Base-by-base conservation (phyloP, 169 alveolate species). In the Cryptosporidium baileyi region DNA sequence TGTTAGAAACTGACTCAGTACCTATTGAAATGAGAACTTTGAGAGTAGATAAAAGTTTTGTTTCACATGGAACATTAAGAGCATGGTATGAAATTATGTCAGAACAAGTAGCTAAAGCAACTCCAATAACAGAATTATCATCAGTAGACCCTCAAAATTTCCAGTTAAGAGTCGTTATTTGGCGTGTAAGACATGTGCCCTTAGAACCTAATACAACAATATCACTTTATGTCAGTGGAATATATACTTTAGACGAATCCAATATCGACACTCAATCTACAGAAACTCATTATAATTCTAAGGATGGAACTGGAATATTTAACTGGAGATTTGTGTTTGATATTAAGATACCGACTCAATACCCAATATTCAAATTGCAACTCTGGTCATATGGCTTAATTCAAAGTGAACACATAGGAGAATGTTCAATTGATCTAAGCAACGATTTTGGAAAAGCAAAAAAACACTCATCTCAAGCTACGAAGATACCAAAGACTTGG, bases 311-410 rank as follows among this genome's bases (percentile, higher is more conserved):
- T 1, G 97, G 93, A 1, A 80, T 89, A 43, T 95, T 93, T 89
- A 95, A 95, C 81, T 95, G 97, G 97, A 90, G 97, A 34, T 85
- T 94, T 63, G 95, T 94, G 44, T 95, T 88, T 79, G 91, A 89
- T 63, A 89, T 95, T 24, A 82, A 89, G 40, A 93, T 94, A 0
- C 97, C 97, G n/a, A 91, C 96, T 19, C 95, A 91, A 44, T 90
- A 90, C 36, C 92, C 97, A 22, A 82, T 63, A 30, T 47, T 95
- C 40, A 94, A 95, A 65, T 91, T 95, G 43, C 97, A 93, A 88
- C 89, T 95, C 1, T 90, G 93, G 91, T 80, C 89, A 36, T 61
- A 89, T 93, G 45, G 82, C 91, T 34, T 89, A 91, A 22, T 88
- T 91, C 30, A 92, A 82, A 40, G 97, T 36, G 85, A 94, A 54